Evolutionary conservation across 768 basidiomycete species (phyloP).

Genomic region (Auricularia heimuer): DNA sequence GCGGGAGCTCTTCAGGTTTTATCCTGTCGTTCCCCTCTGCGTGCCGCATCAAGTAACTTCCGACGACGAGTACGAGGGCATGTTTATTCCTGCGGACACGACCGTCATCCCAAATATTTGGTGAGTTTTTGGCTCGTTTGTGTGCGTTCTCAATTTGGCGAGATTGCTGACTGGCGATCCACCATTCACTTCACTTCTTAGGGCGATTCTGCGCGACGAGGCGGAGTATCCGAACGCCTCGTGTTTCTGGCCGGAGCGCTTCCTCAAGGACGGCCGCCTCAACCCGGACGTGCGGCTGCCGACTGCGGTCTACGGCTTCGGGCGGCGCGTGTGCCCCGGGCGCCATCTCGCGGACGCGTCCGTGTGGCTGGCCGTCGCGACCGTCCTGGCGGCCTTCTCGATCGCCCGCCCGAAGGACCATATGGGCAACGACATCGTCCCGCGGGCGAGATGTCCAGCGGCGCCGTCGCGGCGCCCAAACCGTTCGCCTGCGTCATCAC

Average conservation of each 20-base stretch:
- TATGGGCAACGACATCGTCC: slow-evolving; percentile 31
- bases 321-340: slow-evolving; percentile 41
- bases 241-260: slow-evolving; percentile 30
- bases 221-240: slow-evolving; percentile 31
- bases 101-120: slow-evolving; percentile 10
- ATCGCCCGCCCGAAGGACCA: slow-evolving; percentile 33
- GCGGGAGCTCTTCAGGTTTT: slow-evolving; percentile 21
- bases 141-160: too few relatives aligned
- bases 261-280: slow-evolving; percentile 10
- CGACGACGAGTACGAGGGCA: slow-evolving; percentile 38
- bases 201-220: slow-evolving; percentile 34
- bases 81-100: slow-evolving; percentile 35
- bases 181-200: slow-evolving; percentile 6
- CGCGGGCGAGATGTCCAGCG: slow-evolving; percentile 25
- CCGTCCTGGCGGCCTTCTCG: slow-evolving; percentile 36
- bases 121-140: slow-evolving; percentile 13
- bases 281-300: slow-evolving; percentile 24
- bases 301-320: slow-evolving; percentile 32
- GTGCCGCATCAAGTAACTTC: slow-evolving; percentile 13
- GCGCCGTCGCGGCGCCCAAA: slow-evolving; percentile 8
- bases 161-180: slow-evolving; percentile 10
- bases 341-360: slow-evolving; percentile 40
- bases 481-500: slow-evolving; percentile 9
- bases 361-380: slow-evolving; percentile 37
- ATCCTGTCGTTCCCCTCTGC: slow-evolving; percentile 18